Percentiles rank a stretch among this genome's conserved stretches.
Evolutionary conservation across 2,329 filamentous ascomycete genomes (phyloP).

Genomic region (Sporothrix phasma): DNA sequence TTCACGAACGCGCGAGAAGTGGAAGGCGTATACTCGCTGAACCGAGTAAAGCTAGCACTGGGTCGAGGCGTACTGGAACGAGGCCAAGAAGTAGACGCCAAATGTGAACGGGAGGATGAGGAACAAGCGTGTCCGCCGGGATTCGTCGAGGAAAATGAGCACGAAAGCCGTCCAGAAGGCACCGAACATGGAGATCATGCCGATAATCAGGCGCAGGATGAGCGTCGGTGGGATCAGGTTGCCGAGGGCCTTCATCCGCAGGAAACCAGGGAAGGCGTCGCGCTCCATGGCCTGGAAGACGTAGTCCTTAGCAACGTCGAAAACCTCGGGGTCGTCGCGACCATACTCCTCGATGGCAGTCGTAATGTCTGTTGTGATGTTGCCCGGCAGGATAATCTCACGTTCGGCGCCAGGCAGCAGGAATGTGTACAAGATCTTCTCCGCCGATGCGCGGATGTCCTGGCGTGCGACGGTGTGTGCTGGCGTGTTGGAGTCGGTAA

Average conservation of each 20-base stretch:
- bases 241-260: slow-evolving; percentile 87
- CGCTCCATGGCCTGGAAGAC: slow-evolving; percentile 99
- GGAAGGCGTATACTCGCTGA: slow-evolving; percentile 93
- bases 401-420: slow-evolving; percentile 89
- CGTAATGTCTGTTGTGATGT: slow-evolving; percentile 78
- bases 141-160: slow-evolving; percentile 79
- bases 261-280: slow-evolving; percentile 95
- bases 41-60: slow-evolving; percentile 75
- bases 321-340: slow-evolving; percentile 92
- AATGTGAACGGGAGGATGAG: slow-evolving; percentile 83
- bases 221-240: slow-evolving; percentile 90
- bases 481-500: slow-evolving; percentile 71
- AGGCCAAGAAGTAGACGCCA: slow-evolving; percentile 77
- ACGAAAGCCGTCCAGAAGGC: slow-evolving; percentile 92
- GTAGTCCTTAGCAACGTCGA: slow-evolving; percentile 96
- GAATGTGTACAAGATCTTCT: slow-evolving; percentile 98
- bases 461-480: slow-evolving; percentile 75
- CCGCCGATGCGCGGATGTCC: slow-evolving; percentile 85
- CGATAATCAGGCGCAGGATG: slow-evolving; percentile 74
- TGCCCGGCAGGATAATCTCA: slow-evolving; percentile 85
- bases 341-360: slow-evolving; percentile 81
- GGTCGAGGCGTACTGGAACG: slow-evolving; percentile 96
- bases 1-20: slow-evolving; percentile 78
- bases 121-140: slow-evolving; percentile 63
- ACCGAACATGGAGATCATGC: slow-evolving; percentile 76